Evolutionary conservation across 1,284 basidiomycete species (phyloP).

Genomic region (Naganishia sp.): DNA sequence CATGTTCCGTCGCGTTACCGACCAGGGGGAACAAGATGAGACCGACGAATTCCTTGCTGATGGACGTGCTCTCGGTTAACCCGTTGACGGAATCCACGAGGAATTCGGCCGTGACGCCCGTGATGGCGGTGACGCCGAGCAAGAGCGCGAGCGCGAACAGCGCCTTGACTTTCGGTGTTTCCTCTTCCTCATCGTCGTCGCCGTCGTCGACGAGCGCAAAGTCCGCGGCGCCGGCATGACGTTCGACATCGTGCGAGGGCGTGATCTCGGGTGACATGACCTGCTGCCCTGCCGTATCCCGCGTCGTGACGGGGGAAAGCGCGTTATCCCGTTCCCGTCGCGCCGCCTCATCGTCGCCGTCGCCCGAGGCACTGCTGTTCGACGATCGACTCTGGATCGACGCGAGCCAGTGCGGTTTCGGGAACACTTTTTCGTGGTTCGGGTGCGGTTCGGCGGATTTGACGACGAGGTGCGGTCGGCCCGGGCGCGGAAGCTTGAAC

Average conservation of each 20-base stretch:
- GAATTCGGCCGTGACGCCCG: conserved; percentile 76
- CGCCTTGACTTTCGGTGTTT: conserved; percentile 57
- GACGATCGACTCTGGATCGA: conserved; percentile 45
- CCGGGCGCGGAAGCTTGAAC: conserved; percentile 28
- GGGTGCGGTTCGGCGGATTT: conserved; percentile 45
- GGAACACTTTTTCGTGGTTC: conserved; percentile 46
- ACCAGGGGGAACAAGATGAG: conserved; percentile 74
- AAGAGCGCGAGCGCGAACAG: conserved; percentile 50
- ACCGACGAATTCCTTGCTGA: conserved; percentile 73
- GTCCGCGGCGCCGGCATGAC: not conserved
- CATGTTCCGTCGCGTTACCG: conserved; percentile 81
- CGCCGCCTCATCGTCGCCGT: conserved; percentile 3
- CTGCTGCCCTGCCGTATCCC: not conserved
- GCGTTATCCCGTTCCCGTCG: conserved; percentile 12
- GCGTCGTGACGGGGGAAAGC: conserved; percentile 8
- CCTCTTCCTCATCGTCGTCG: conserved; percentile 42
- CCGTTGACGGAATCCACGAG: conserved; percentile 77
- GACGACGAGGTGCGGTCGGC: conserved; percentile 13
- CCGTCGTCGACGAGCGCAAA: conserved; percentile 17
- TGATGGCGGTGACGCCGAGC: conserved; percentile 46
- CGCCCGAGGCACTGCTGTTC: conserved; percentile 12
- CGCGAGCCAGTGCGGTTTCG: conserved; percentile 50
- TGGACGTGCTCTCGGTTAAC: conserved; percentile 56
- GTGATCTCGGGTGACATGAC: conserved; percentile 4
- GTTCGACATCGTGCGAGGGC: conserved; percentile 25